Base-by-base conservation (phyloP, 1,284 basidiomycete genomes). In the Cutaneotrichosporon dermatis region DNA sequence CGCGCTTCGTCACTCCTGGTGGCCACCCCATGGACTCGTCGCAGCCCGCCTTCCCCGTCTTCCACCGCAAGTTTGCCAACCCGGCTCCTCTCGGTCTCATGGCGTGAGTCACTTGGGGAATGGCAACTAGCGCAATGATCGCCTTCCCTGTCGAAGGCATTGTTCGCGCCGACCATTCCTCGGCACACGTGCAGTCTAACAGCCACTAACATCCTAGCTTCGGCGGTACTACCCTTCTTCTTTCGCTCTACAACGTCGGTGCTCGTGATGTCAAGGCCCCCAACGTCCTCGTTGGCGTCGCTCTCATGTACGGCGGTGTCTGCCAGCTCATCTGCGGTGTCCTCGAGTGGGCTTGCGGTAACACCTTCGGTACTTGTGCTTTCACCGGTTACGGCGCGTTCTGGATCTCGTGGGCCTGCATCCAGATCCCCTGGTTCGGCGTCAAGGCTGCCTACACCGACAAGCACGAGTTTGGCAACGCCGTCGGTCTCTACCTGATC, bases 261-360 rank as follows among this genome's bases (percentile, higher is more conserved):
- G 67, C 78, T 0, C 71, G 79, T 35, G 72, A 70, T 34, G 72
- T 81, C 52, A 66, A 67, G 70, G 81, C 54, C 76, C 85, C 41
- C 80, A 93, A 93, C 70, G 84, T 88, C 55, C 84, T 94, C 64
- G 82, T 93, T 60, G 90, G 89, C 64, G 88, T 92, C 85, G 89
- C 89, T 4, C 74, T 89, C 61, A 16, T 50, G 44, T 85, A 84
- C 63, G 92, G 92, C 57, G 94, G 94, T 61, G 82, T 94, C 16
- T 84, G 83, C 11, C 94, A 84, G 69, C 63, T 83, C 51, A 73
- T 84, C 34, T 81, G 81, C 4, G 82, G 83, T 42, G 80, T 82
- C 73, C 80, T 82, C 77, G 82, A 83, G 72, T 91, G 90, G 73
- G 87, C 88, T 1, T 81, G 83, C 43, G 89, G 88, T 8, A 83